Base-by-base conservation (phyloP, 805 yeast genomes). In the Suhomyces prunicola region DNA sequence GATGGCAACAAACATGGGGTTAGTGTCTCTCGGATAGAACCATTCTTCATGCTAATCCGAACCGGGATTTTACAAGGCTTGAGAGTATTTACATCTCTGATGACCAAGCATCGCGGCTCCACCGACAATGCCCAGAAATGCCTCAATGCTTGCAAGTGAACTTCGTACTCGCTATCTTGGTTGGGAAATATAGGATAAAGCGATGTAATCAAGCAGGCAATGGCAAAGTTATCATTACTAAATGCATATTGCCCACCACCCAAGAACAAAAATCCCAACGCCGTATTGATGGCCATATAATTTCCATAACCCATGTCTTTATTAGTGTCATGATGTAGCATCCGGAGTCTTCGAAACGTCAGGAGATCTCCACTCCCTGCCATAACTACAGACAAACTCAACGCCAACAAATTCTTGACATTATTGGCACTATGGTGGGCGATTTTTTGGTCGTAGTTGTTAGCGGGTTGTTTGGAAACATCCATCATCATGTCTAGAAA, bases 211-310 rank as follows among this genome's bases (percentile, higher is more conserved):
- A 94, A 75, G 2, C 86, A 68, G 0, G 92, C 96, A 50, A 85
- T 72, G 2, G 90, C 83, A 61, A 87, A 73, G 51, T 82, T 79
- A 3, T 87, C 81, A 15, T 77, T 79, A 39, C 82, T 77, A 53
- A 94, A 80, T 0, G 96, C 91, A 67, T 84, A 90, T 65, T 90
- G 97, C 0, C 98, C 97, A 1, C 97, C 94, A 0, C 97, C 97
- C 36, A 94, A 67, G 64, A 93, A 92, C 50, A 93, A 72, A 60
- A 93, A 84, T 2, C 99, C 99, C 39, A 94, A 69, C 0, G 96
- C 88, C 74, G 89, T 80, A 60, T 88, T 90, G 1, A 85, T 76
- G 0, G 92, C 88, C 84, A 88, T 83, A 61, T 82, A 88, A 54
- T 84, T 82, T 0, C 96, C 94, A 66, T 81, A 90, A 8, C 76